Conservation (phyloP, 768 basidiomycete genomes). For the Russula abietina region DNA sequence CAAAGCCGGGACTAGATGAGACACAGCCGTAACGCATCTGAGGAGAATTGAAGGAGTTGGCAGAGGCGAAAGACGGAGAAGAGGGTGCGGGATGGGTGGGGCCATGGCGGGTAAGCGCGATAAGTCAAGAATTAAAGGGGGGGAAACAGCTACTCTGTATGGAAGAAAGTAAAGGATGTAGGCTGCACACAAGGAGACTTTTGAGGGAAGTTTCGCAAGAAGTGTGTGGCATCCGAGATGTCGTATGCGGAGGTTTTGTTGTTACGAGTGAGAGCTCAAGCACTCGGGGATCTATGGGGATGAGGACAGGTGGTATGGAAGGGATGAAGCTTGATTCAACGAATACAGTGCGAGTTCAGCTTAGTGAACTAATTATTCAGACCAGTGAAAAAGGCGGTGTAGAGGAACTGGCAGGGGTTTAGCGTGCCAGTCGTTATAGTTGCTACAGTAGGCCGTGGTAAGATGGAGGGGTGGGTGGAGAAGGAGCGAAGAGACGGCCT, state of each 20-base stretch:
- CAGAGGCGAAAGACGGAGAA: constrained; percentile 36
- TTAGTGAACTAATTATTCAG: constrained; percentile 37
- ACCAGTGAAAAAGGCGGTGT: constrained; percentile 42
- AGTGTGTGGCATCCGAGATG: constrained; percentile 45
- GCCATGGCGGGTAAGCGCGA: constrained; percentile 34
- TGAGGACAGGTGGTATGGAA: constrained; percentile 15
- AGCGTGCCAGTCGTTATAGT: constrained; percentile 53
- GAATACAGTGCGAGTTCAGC: constrained; percentile 26
- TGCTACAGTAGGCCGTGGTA: constrained; percentile 45
- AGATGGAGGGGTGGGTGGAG: constrained; percentile 33
- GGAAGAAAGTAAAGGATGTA: constrained; percentile 25
- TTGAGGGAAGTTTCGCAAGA: constrained; percentile 22
- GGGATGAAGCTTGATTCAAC: constrained; percentile 28
- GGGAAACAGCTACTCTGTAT: not conserved
- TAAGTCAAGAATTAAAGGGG: not conserved
- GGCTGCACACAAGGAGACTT: constrained; percentile 16
- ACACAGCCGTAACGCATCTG: constrained; percentile 45
- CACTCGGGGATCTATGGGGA: not conserved
- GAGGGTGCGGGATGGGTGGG: constrained; percentile 38
- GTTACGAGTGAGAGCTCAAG: constrained; percentile 20
- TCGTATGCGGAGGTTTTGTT: constrained; percentile 36
- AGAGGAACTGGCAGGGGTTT: constrained; percentile 86
- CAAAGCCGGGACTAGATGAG: constrained; percentile 34
- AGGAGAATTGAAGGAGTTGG: constrained; percentile 41
- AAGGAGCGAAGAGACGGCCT: constrained; percentile 29